A percentile compares a stretch with the other conserved stretches of the same genome.
These are phyloP conservation scores for Pichia sp. DNA, from an alignment of 1,139 yeast genomes.

Conservation along the genomic window DNA sequence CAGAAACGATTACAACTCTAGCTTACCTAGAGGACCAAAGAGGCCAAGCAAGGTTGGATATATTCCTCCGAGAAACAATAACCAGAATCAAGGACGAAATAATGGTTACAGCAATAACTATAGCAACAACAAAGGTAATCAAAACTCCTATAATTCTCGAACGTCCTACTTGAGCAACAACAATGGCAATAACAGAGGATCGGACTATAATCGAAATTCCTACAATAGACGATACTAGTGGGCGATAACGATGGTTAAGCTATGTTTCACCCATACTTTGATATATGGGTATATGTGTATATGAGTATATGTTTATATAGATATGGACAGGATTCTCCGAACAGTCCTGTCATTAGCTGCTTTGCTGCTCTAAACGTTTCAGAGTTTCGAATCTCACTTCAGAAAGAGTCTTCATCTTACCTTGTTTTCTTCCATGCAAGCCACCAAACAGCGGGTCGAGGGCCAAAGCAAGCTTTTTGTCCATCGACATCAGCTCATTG, in stretches of 20 bases:
- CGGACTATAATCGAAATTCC: slow-evolving; percentile 5
- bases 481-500: slow-evolving; percentile 2
- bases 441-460: slow-evolving; percentile 13
- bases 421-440: slow-evolving; percentile 1
- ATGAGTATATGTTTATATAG: too few species aligned
- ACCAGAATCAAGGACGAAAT: slow-evolving; percentile 14
- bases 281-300: neutral
- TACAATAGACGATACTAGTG: slow-evolving; percentile 6
- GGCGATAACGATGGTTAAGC: neutral
- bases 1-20: neutral
- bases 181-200: slow-evolving; percentile 1
- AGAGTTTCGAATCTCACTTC: slow-evolving; percentile 1
- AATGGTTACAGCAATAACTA: slow-evolving; percentile 3
- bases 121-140: neutral
- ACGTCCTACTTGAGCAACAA: slow-evolving; percentile 9
- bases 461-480: slow-evolving; percentile 13
- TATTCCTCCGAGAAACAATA: slow-evolving; percentile 7
- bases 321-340: too few species aligned
- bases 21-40: slow-evolving; percentile 10
- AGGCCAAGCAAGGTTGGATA: slow-evolving; percentile 9
- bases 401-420: slow-evolving; percentile 11
- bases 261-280: neutral
- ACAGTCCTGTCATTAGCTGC: neutral
- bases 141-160: slow-evolving; percentile 3
- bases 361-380: neutral